phyloP scores from a whole-genome alignment of 495 filamentous ascomycete species.

The Podospora appendiculata region DNA sequence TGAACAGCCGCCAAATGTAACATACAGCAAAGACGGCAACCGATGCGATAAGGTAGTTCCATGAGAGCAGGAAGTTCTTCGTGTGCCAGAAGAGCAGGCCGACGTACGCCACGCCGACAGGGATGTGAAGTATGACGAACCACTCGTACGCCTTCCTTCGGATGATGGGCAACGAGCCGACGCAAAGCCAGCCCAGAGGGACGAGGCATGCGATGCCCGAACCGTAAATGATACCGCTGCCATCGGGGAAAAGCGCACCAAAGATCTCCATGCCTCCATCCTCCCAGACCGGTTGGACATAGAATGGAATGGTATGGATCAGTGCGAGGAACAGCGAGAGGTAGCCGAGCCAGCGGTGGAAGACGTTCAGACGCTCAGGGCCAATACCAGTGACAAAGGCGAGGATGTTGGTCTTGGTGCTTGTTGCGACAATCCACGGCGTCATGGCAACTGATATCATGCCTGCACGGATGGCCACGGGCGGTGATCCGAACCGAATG shows the following conservation, averaged over 20 bases:
- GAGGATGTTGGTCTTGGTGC: constrained; percentile 86
- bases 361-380: constrained; percentile 83
- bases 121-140: constrained; percentile 75
- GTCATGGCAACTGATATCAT: constrained; percentile 94
- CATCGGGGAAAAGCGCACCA: constrained; percentile 51
- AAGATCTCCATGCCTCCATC: constrained; percentile 61
- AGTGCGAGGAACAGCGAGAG: constrained; percentile 75
- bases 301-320: constrained; percentile 82
- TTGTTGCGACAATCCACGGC: constrained; percentile 85
- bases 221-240: constrained; percentile 68
- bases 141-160: constrained; percentile 63
- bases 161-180: constrained; percentile 70
- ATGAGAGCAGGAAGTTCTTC: constrained; percentile 83
- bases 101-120: constrained; percentile 71
- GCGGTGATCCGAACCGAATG: constrained; percentile 79
- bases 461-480: constrained; percentile 79
- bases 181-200: constrained; percentile 70
- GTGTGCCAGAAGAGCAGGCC: constrained; percentile 94
- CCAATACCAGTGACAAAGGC: constrained; percentile 82
- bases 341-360: constrained; percentile 92
- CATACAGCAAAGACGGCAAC: constrained; percentile 69
- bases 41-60: constrained; percentile 82
- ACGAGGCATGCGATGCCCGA: constrained; percentile 82
- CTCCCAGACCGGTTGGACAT: constrained; percentile 79
- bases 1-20: constrained; percentile 58